Conservation (phyloP, 768 basidiomycete genomes). For the Leccinellum albellum region DNA sequence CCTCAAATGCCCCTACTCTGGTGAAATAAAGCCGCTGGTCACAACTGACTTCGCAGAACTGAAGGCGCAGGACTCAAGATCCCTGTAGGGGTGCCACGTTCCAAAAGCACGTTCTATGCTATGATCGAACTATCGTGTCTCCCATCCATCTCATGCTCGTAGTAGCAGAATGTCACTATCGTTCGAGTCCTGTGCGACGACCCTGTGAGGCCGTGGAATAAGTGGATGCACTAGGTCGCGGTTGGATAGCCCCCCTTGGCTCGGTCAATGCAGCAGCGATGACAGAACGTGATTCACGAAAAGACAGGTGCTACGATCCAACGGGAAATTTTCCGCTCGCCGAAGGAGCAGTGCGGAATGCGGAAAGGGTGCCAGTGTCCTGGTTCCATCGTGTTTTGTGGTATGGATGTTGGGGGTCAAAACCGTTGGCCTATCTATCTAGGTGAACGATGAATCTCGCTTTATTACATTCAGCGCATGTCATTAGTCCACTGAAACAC, state of each 20-base stretch:
- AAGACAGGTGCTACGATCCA: neutral
- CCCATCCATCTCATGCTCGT: neutral
- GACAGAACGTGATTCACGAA: neutral
- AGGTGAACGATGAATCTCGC: too few species aligned
- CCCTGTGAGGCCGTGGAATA: slow-evolving; percentile 20
- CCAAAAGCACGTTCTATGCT: neutral
- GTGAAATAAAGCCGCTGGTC: too few species aligned
- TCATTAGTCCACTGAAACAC: too few species aligned
- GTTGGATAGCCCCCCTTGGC: slow-evolving; percentile 11
- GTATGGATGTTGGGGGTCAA: too few species aligned
- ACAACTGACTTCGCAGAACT: neutral
- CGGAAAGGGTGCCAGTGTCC: too few species aligned
- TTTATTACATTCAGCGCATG: too few species aligned
- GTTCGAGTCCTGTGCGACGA: slow-evolving; percentile 4
- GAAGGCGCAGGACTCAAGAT: too few species aligned
- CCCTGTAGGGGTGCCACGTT: neutral
- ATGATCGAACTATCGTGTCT: neutral
- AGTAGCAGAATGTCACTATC: neutral
- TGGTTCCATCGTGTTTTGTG: too few species aligned
- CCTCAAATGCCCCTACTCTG: too few species aligned
- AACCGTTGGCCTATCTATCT: too few species aligned
- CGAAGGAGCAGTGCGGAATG: neutral
- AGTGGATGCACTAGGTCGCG: slow-evolving; percentile 14
- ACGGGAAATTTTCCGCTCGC: neutral
- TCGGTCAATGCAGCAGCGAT: slow-evolving; percentile 5